Evolutionary conservation across 306 rosid species (phyloP), one percentile per base, ranked within the genome.

Genomic region (Lotus japonicus): DNA sequence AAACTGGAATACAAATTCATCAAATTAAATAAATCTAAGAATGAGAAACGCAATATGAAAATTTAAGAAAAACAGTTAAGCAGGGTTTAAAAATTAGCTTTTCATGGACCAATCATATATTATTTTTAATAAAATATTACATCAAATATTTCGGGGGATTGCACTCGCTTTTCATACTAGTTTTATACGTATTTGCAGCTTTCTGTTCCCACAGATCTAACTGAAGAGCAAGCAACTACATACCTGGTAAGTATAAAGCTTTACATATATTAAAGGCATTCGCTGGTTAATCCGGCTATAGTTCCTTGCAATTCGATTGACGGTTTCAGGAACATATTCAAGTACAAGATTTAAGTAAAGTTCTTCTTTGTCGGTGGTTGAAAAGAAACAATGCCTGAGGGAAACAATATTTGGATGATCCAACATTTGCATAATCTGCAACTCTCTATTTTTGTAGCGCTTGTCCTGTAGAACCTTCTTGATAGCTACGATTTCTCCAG

Each of bases 401-500:
- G 92, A 86, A 45, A 94, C 99, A 60, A 94, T 82, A 68, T 94
- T 90, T 41, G 99, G 99, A 81, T 94, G 99, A 79, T 94, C 97
- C 83, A 94, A 83, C 99, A 94, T 90, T 79, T 94, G 97, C 99
- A 94, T 94, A 72, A 94, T 94, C 72, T 94, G 99, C 61, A 94
- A 76, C 77, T 94, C 99, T 81, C 99, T 85, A 72, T 94, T 94
- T 81, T 90, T 94, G 87, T 90, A 94, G 64, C 99, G 94, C 86
- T 89, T 89, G 88, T 94, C 99, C 79, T 94, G 99, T 66, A 94
- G 95, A 76, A 94, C 99, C 84, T 94, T 94, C 86, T 94, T 94
- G 75, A 94, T 94, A 64, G 99, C 99, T 36, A 94, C 96, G 79
- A 90, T 87, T 84, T 94, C 99, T 70, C 97, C 99, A 1, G 99